Conservation (phyloP, 495 filamentous ascomycete species). For the Trichodelitschia bisporula region DNA sequence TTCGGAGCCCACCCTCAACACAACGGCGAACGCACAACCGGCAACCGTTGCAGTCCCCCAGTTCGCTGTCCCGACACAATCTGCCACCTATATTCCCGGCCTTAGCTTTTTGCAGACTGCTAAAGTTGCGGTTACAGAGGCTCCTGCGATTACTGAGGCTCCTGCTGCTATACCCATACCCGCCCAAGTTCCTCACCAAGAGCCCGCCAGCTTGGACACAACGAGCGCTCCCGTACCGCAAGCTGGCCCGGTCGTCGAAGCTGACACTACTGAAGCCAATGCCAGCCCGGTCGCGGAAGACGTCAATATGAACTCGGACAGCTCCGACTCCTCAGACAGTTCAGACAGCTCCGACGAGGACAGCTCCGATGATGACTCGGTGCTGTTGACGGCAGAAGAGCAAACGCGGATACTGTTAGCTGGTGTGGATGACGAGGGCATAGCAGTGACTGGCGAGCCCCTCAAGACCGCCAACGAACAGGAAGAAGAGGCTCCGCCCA, state of each 20-base stretch:
- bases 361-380: constrained; percentile 18
- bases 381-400: constrained; percentile 23
- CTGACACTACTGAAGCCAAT: constrained; percentile 8
- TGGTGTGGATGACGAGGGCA: constrained; percentile 48
- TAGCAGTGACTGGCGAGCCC: constrained; percentile 2
- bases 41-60: too few relatives aligned
- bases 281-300: constrained; percentile 18
- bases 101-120: too few relatives aligned
- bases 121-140: too few relatives aligned
- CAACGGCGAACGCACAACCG: too few relatives aligned
- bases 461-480: constrained; percentile 3
- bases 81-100: too few relatives aligned
- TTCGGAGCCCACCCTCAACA: too few relatives aligned
- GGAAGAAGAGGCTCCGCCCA: constrained; percentile 34
- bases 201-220: too few relatives aligned
- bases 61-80: too few relatives aligned
- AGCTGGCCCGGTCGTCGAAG: not conserved
- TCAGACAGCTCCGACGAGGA: constrained; percentile 28
- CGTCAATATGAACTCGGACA: constrained; percentile 35
- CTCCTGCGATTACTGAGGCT: too few relatives aligned
- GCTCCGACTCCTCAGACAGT: constrained; percentile 26
- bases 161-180: too few relatives aligned
- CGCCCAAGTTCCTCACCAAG: too few relatives aligned
- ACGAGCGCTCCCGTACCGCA: too few relatives aligned
- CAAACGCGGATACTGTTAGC: constrained; percentile 44